A percentile compares a stretch with the other conserved stretches of the same genome.
Evolutionary conservation across 148 eudicot species (phyloP).

Genomic region (Silene uniflora): DNA sequence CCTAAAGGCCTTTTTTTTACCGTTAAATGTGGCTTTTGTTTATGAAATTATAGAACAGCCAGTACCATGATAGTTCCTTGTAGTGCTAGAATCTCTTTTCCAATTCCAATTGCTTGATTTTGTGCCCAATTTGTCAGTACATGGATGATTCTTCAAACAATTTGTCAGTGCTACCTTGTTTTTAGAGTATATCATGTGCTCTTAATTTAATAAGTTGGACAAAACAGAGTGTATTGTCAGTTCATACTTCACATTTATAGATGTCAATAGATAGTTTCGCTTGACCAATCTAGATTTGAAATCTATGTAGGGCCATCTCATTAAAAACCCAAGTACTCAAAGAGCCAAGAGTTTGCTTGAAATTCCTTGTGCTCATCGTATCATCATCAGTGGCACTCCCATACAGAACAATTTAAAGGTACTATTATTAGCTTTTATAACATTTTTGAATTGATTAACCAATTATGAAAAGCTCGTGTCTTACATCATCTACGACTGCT

Average conservation of each 20-base stretch:
- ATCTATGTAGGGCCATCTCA: conserved; percentile 75
- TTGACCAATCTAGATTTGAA: conserved; percentile 8
- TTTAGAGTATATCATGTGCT: background rate
- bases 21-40: background rate
- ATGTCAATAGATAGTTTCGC: background rate
- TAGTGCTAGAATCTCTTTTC: background rate
- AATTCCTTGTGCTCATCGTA: conserved; percentile 83
- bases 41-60: background rate
- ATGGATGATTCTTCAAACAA: background rate
- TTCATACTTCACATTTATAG: background rate
- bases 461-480: background rate
- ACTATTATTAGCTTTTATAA: background rate
- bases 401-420: conserved; percentile 96
- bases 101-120: background rate
- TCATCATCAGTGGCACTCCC: conserved; percentile 95
- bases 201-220: background rate
- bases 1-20: no score
- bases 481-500: conserved; percentile 1
- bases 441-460: background rate
- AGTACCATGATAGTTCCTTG: background rate
- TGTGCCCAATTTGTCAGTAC: background rate
- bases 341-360: conserved; percentile 95
- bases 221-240: background rate
- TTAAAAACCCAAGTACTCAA: conserved; percentile 94
- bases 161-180: background rate